Evolutionary conservation across 495 filamentous ascomycete species (phyloP), one percentile per base, ranked within the genome.

Genomic region (Durotheca rogersii): DNA sequence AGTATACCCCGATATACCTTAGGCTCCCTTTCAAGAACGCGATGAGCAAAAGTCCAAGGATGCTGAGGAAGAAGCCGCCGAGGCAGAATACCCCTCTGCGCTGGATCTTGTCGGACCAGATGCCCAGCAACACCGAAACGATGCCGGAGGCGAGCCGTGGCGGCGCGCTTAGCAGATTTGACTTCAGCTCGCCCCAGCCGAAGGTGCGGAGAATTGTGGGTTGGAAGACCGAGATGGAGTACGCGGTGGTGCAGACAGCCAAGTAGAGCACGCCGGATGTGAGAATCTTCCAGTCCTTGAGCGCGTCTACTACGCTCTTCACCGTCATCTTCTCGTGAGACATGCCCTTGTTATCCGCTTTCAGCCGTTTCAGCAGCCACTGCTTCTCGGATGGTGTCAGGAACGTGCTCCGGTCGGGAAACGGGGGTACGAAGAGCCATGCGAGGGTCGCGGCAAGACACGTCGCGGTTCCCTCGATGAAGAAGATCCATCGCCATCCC

Each of bases 271-370:
- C 51, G 67, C 73, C 75, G 61, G 73, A 71, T 1, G 75, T 69
- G 49, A 77, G 90, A 20, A 86, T 91, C 68, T 93, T 93, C 82
- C 85, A 91, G 62, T 93, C 89, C 55, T 77, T 82, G 23, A 90
- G 49, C 30, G 81, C 80, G 1, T 73, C 74, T 81, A 82, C 89
- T 62, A 93, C 79, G 57, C 88, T 89, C 16, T 69, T 57, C 73
- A 81, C 83, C 60, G 84, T 79, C 68, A 89, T 89, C 49, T 87
- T 73, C 62, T 92, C 89, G 47, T 83, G 84, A 86, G 30, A 80
- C 83, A 9, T 79, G 79, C 60, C 90, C 88, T 52, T 86, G 72
- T 27, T 27, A 58, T 94, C 89, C 12, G 66, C 69, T 23, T 80
- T 80, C 42, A 95, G 71, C 1, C 90, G 75, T 3, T 77, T 73